Base-by-base conservation (phyloP, 345 rosid species). In the Erodium maritimum region DNA sequence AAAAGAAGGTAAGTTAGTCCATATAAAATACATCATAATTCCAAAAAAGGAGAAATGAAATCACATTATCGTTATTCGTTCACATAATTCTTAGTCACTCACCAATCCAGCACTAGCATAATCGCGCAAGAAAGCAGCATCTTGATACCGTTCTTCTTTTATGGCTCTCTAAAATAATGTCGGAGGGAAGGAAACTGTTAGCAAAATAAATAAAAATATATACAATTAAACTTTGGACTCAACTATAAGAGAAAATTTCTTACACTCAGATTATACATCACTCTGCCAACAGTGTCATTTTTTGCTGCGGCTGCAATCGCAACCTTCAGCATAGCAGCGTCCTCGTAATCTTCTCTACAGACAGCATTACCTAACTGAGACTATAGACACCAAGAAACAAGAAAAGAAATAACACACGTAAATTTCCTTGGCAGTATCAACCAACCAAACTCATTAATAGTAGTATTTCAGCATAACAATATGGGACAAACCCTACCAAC, bases 71-170 rank as follows among this genome's bases (percentile, higher is more conserved):
- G n/a, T n/a, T n/a, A n/a, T n/a, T n/a, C n/a, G 57, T 34, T 6
- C 54, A 64, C 9, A 5, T 0, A 57, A 20, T 21, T 18, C 51
- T 29, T 42, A 65, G 46, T 37, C 1, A 67, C 88, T 78, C 72
- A 91, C 98, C 88, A 91, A 69, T 54, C 96, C 96, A 76, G 93
- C 81, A 69, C 95, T 88, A 45, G 98, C 91, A 67, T 75, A 68
- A 66, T 91, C 96, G 65, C 90, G 77, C 25, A 91, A 73, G 64
- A 80, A 75, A 37, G 87, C 81, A 2, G 98, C 98, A 69, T 91
- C 98, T 52, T 61, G 74, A 67, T 81, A 84, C 50, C 80, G 85
- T 67, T 91, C 96, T 72, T 84, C 87, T 56, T 65, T 64, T 29
- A 91, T 50, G 46, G 95, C 96, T 71, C 72, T 82, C 98, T 91